Percentiles rank a stretch among this genome's conserved stretches.
phyloP scores from a whole-genome alignment of 768 basidiomycete genomes.

The Royoungia palumana region DNA sequence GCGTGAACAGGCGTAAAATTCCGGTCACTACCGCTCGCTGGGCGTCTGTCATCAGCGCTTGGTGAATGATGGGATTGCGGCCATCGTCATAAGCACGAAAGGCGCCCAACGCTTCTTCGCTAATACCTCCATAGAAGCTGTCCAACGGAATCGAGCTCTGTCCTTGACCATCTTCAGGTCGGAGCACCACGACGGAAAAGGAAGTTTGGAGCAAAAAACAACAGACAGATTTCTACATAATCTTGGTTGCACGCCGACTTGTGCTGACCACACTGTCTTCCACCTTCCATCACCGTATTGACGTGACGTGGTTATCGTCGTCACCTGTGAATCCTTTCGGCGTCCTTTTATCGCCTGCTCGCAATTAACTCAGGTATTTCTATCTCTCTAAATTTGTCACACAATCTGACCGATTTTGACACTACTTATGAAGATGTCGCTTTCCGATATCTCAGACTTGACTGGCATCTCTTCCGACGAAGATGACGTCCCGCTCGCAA shows the following conservation, averaged over 20 bases:
- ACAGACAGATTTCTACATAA: constrained; percentile 12
- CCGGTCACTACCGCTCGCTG: too few relatives aligned
- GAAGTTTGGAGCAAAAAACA: constrained; percentile 15
- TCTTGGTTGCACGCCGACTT: background rate
- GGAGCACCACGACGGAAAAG: constrained; percentile 8
- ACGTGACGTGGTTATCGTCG: background rate
- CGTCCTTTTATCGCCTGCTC: background rate
- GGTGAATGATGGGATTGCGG: background rate
- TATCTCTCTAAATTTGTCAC: background rate
- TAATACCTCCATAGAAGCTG: background rate
- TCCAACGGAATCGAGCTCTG: background rate
- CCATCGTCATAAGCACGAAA: background rate
- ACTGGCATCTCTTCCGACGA: constrained; percentile 46
- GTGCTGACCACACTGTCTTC: background rate
- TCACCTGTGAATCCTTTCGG: background rate
- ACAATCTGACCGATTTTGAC: background rate
- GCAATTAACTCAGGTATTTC: background rate
- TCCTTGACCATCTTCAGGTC: background rate
- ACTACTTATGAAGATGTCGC: constrained; percentile 24
- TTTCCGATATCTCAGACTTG: constrained; percentile 45
- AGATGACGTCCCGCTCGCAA: constrained; percentile 29
- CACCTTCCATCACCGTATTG: background rate
- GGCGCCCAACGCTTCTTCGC: background rate
- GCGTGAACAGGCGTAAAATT: too few relatives aligned
- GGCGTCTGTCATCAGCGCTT: constrained; percentile 17